These are phyloP conservation scores for Auriscalpium orientale DNA, from an alignment of 768 basidiomycete genomes.

Conservation along the genomic window DNA sequence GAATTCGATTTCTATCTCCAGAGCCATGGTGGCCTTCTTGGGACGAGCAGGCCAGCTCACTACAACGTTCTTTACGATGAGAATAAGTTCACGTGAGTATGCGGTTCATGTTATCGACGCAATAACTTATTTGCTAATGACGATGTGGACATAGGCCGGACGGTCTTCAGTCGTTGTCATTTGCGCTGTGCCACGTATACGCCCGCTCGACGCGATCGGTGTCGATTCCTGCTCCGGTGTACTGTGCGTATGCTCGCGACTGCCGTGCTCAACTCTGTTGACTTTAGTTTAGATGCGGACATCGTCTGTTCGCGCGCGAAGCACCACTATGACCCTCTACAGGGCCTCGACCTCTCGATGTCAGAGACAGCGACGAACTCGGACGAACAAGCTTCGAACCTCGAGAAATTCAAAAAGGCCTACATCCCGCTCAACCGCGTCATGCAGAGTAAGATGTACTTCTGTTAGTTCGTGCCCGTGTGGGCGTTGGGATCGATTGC, in stretches of 20 bases:
- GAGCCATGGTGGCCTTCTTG: conserved; percentile 70
- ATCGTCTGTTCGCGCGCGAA: conserved; percentile 71
- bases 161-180: conserved; percentile 61
- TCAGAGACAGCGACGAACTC: conserved; percentile 37
- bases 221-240: conserved; percentile 77
- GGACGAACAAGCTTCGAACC: conserved; percentile 31
- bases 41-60: conserved; percentile 65
- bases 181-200: conserved; percentile 75
- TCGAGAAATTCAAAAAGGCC: conserved; percentile 34
- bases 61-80: conserved; percentile 46
- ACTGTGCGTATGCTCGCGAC: conserved; percentile 42
- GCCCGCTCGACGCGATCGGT: conserved; percentile 75
- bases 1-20: conserved; percentile 77
- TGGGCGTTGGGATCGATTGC: no score
- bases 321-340: conserved; percentile 68
- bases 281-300: conserved; percentile 51
- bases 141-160: conserved; percentile 38
- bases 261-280: not conserved
- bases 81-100: conserved; percentile 52
- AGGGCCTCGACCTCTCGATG: conserved; percentile 52
- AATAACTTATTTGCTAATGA: conserved; percentile 7
- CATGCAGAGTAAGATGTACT: conserved; percentile 34
- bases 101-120: not conserved
- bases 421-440: conserved; percentile 52
- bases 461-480: conserved; percentile 19